Evolutionary conservation across 2,329 filamentous ascomycete species (phyloP).

Genomic region (Neoscytalidium dimidiatum): DNA sequence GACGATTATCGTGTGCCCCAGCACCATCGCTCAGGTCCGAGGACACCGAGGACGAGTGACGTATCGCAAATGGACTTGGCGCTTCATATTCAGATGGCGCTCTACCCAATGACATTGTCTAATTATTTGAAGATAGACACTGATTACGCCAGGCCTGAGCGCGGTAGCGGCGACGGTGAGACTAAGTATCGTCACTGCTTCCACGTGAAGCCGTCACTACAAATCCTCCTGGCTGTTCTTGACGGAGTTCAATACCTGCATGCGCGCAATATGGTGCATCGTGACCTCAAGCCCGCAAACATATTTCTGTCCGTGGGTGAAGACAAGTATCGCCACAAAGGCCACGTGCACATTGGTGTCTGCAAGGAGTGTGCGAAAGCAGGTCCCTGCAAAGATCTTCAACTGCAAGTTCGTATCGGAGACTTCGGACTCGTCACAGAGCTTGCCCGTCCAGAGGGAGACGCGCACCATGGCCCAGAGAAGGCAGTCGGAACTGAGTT

Average conservation of each 20-base stretch:
- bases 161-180: conserved; percentile 24
- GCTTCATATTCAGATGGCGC: conserved; percentile 69
- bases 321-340: conserved; percentile 37
- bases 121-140: conserved; percentile 52
- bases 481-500: conserved; percentile 63
- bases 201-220: conserved; percentile 58
- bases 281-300: conserved; percentile 69
- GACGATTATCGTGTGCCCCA: conserved; percentile 19
- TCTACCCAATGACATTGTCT: conserved; percentile 63
- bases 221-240: conserved; percentile 60
- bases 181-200: conserved; percentile 60
- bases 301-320: conserved; percentile 61
- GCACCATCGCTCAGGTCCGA: neutral
- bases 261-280: conserved; percentile 61
- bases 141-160: neutral
- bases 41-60: neutral
- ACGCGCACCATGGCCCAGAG: conserved; percentile 26
- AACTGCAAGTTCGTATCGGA: conserved; percentile 63
- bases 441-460: conserved; percentile 42
- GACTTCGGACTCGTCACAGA: conserved; percentile 68
- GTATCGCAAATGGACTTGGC: conserved; percentile 39
- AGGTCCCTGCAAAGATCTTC: conserved; percentile 25
- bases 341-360: conserved; percentile 48
- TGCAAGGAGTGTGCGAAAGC: conserved; percentile 49
- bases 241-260: conserved; percentile 68